These are phyloP conservation scores for Cryptococcus sp. DNA, from an alignment of 1,284 basidiomycete genomes.

Conservation along the genomic window DNA sequence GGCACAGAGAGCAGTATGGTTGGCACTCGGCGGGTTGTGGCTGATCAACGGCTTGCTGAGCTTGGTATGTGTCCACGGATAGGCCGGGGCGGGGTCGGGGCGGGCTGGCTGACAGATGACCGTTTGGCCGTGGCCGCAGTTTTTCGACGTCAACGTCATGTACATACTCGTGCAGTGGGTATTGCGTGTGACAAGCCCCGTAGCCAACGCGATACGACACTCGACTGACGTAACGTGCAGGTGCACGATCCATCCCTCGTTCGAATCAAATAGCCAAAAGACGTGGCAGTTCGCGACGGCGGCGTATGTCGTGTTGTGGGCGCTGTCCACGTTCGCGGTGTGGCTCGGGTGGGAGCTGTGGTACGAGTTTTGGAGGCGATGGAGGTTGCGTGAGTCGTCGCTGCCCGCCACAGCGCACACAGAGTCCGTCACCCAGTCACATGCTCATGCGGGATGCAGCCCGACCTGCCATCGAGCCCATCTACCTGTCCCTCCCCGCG, in stretches of 20 bases:
- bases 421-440: background rate
- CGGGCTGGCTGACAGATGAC: background rate
- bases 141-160: slow-evolving; percentile 41
- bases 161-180: slow-evolving; percentile 36
- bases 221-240: slow-evolving; percentile 6
- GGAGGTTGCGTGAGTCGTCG: slow-evolving; percentile 75
- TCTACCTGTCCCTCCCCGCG: slow-evolving; percentile 74
- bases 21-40: slow-evolving; percentile 26
- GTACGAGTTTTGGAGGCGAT: slow-evolving; percentile 72
- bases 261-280: slow-evolving; percentile 12
- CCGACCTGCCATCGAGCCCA: slow-evolving; percentile 71
- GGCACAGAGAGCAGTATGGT: slow-evolving; percentile 24
- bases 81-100: background rate
- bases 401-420: background rate
- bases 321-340: slow-evolving; percentile 69
- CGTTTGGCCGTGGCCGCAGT: slow-evolving; percentile 17
- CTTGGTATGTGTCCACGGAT: slow-evolving; percentile 22
- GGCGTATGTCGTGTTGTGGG: slow-evolving; percentile 63
- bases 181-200: background rate
- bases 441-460: slow-evolving; percentile 51
- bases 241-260: slow-evolving; percentile 25
- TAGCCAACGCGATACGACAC: background rate
- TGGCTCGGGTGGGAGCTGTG: slow-evolving; percentile 72
- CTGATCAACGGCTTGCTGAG: slow-evolving; percentile 21
- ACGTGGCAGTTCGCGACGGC: slow-evolving; percentile 34